Evolutionary conservation across 2,329 filamentous ascomycete genomes (phyloP).

Genomic region (Sporothrix dimorphospora): DNA sequence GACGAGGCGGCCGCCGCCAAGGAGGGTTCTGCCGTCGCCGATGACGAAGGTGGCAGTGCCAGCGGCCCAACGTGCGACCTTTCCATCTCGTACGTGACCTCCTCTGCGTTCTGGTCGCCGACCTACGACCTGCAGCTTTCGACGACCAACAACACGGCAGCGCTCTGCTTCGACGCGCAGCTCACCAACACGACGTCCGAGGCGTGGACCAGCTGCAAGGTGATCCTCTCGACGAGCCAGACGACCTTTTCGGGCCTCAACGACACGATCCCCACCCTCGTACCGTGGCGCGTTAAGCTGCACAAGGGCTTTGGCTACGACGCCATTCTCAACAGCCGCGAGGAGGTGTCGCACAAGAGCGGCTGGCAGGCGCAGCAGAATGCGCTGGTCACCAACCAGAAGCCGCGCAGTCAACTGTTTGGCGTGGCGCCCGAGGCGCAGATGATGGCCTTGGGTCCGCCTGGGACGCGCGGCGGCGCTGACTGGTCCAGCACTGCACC

Average conservation of each 20-base stretch:
- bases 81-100: slow-evolving; percentile 62
- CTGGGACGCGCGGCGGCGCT: neutral
- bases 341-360: slow-evolving; percentile 44
- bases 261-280: slow-evolving; percentile 57
- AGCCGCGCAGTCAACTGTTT: slow-evolving; percentile 44
- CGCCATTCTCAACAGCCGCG: slow-evolving; percentile 45
- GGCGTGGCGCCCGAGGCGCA: slow-evolving; percentile 35
- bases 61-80: slow-evolving; percentile 47
- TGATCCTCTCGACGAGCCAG: slow-evolving; percentile 66
- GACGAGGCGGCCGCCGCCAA: slow-evolving; percentile 45
- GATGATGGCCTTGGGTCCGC: neutral
- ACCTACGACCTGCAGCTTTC: slow-evolving; percentile 66
- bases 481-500: too few species aligned
- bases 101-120: slow-evolving; percentile 61
- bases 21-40: slow-evolving; percentile 30
- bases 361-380: slow-evolving; percentile 39
- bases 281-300: slow-evolving; percentile 61
- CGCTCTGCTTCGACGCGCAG: slow-evolving; percentile 64
- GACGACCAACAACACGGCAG: slow-evolving; percentile 55
- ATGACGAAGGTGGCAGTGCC: neutral
- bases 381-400: slow-evolving; percentile 33
- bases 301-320: slow-evolving; percentile 36
- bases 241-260: slow-evolving; percentile 59
- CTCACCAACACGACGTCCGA: slow-evolving; percentile 66
- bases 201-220: slow-evolving; percentile 62